Evolutionary conservation across 192 early-diverging fungal species (phyloP).

Genomic region (Coemansia sp.): DNA sequence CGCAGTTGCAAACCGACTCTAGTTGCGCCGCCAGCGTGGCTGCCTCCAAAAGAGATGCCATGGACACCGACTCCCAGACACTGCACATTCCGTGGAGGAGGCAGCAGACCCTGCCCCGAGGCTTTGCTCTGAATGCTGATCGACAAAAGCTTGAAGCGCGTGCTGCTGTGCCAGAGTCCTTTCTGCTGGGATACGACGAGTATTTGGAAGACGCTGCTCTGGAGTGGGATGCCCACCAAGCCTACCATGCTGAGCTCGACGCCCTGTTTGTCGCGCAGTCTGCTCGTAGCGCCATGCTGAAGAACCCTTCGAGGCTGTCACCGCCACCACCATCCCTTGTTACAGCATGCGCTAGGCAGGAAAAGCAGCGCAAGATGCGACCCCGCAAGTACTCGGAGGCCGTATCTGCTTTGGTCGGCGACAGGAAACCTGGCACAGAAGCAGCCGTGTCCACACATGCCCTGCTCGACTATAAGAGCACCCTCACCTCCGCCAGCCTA

Average conservation of each 20-base stretch:
- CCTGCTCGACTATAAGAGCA: background rate
- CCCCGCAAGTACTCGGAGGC: conserved; percentile 52
- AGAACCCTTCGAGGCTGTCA: background rate
- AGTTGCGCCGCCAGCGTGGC: background rate
- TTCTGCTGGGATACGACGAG: conserved; percentile 45
- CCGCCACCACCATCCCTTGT: background rate
- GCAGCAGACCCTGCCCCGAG: conserved; percentile 1
- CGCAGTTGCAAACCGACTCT: conserved; percentile 27
- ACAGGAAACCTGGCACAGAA: background rate
- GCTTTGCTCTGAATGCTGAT: background rate
- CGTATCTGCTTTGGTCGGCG: background rate
- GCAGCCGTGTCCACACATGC: background rate
- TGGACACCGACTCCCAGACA: conserved; percentile 15
- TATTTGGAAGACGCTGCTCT: conserved; percentile 56
- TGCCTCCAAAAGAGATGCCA: background rate
- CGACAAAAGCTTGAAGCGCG: conserved; percentile 25
- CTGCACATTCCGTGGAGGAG: conserved; percentile 42
- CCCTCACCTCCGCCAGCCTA: too few relatives aligned
- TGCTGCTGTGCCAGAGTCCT: conserved; percentile 29
- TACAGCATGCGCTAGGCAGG: background rate
- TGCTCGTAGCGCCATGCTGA: conserved; percentile 10
- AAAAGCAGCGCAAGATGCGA: conserved; percentile 30
- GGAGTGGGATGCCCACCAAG: conserved; percentile 43
- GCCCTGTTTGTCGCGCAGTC: conserved; percentile 39
- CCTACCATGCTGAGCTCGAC: conserved; percentile 42